Percentiles rank a stretch among this genome's conserved stretches.
Conservation (phyloP, 2,329 filamentous ascomycete species). For the Tolypocladium capitatum region DNA sequence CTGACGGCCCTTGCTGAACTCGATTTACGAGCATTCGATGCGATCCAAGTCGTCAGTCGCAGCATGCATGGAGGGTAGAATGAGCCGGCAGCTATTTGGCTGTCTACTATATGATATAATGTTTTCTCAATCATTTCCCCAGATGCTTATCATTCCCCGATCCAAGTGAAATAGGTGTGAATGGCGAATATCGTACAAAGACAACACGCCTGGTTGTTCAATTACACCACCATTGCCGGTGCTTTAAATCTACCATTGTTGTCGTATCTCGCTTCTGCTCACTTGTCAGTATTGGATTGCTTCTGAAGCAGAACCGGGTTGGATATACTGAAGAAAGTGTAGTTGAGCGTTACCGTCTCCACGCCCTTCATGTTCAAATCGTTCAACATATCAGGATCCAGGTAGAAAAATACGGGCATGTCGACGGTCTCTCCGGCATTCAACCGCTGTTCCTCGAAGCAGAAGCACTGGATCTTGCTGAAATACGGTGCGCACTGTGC, state of each 20-base stretch:
- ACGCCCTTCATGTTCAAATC: constrained; percentile 89
- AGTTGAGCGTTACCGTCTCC: constrained; percentile 88
- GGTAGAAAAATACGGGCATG: constrained; percentile 99
- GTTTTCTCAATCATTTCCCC: neutral
- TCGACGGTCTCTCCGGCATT: constrained; percentile 95
- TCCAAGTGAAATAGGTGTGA: neutral
- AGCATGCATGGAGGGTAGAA: neutral
- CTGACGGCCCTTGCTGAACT: too few species aligned
- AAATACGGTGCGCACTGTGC: constrained; percentile 95
- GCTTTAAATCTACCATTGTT: constrained; percentile 31
- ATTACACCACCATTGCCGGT: constrained; percentile 17
- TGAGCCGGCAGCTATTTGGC: neutral
- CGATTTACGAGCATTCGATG: neutral
- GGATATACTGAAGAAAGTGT: constrained; percentile 92
- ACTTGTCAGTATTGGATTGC: constrained; percentile 18
- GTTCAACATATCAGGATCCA: constrained; percentile 87
- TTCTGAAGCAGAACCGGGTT: neutral
- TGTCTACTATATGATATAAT: neutral
- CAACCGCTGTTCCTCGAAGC: constrained; percentile 91
- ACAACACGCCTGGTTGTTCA: neutral
- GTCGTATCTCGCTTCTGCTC: constrained; percentile 30
- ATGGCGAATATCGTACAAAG: neutral
- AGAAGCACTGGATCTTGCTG: constrained; percentile 99
- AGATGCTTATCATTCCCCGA: neutral
- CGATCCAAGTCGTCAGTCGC: neutral